Percentiles rank a stretch among this genome's conserved stretches.
Conservation (phyloP, 2,329 filamentous ascomycete genomes). For the Didymella lethalis region DNA sequence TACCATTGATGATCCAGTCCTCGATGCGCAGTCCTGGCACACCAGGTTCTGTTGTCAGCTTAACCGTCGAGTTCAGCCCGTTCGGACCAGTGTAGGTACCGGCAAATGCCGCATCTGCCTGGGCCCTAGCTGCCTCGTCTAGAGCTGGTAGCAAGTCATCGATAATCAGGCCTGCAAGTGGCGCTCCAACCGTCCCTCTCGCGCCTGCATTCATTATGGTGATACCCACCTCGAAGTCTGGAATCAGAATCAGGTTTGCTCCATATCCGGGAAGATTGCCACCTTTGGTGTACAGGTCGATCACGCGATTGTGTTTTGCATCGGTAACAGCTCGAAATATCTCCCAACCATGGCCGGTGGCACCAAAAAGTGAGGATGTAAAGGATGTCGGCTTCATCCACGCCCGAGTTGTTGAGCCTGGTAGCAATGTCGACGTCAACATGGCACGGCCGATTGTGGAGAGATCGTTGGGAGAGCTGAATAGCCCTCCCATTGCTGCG, state of each 20-base stretch:
- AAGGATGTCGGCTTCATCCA: conserved; percentile 55
- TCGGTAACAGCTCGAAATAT: conserved; percentile 42
- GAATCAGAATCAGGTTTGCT: conserved; percentile 52
- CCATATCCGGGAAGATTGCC: conserved; percentile 54
- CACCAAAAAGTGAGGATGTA: conserved; percentile 45
- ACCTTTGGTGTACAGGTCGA: conserved; percentile 54
- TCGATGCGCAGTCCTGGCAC: conserved; percentile 41
- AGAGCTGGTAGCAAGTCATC: conserved; percentile 29
- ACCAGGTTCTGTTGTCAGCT: conserved; percentile 30
- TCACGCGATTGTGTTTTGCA: conserved; percentile 19
- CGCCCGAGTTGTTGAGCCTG: conserved; percentile 44
- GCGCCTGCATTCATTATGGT: conserved; percentile 48
- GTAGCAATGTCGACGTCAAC: conserved; percentile 49
- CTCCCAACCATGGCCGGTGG: conserved; percentile 52
- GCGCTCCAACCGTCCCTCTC: not conserved
- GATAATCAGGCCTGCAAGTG: conserved; percentile 17
- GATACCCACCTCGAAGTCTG: conserved; percentile 56
- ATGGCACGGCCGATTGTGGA: conserved; percentile 52
- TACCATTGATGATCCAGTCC: conserved; percentile 43
- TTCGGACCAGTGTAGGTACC: conserved; percentile 35
- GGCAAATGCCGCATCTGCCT: conserved; percentile 37
- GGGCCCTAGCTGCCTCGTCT: conserved; percentile 37
- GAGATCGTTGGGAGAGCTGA: conserved; percentile 49
- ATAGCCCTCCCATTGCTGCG: conserved; percentile 42
- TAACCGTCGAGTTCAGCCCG: conserved; percentile 39